These are phyloP conservation scores for Echinosophora koreensis DNA, from an alignment of 306 rosid species.

Conservation along the genomic window DNA sequence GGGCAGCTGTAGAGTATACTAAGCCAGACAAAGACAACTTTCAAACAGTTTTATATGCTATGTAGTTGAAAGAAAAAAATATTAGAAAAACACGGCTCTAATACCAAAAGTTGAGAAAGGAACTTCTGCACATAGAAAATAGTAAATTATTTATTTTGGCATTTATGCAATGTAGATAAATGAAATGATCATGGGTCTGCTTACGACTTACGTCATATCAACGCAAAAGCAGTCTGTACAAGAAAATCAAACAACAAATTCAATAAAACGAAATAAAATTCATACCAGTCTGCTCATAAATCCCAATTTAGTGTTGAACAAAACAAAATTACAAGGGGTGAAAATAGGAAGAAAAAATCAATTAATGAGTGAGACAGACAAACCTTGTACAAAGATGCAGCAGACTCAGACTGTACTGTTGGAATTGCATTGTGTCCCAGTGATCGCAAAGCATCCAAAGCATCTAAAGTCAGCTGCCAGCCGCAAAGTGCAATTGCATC, in stretches of 20 bases:
- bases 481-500: slow-evolving; percentile 83
- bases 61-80: not conserved
- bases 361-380: slow-evolving; percentile 33
- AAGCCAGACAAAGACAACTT: not conserved
- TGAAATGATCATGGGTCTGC: slow-evolving; percentile 13
- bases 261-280: slow-evolving; percentile 12
- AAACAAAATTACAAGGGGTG: slow-evolving; percentile 22
- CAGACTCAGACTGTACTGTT: slow-evolving; percentile 87
- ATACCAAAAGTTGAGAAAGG: not conserved
- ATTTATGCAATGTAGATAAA: not conserved
- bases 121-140: not conserved
- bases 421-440: slow-evolving; percentile 80
- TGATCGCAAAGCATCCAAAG: slow-evolving; percentile 79
- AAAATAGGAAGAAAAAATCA: slow-evolving; percentile 26
- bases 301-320: not conserved
- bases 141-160: too few relatives aligned
- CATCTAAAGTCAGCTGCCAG: slow-evolving; percentile 97
- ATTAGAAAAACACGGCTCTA: not conserved
- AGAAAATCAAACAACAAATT: slow-evolving; percentile 31
- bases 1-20: not conserved
- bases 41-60: not conserved
- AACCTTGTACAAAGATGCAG: slow-evolving; percentile 97
- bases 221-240: slow-evolving; percentile 7
- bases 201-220: not conserved
- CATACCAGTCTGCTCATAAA: not conserved